Evolutionary conservation across 176 grass and related monocot species (phyloP), one percentile per base, ranked within the genome.

Genomic region (Rhipidocladum racemiflorum): DNA sequence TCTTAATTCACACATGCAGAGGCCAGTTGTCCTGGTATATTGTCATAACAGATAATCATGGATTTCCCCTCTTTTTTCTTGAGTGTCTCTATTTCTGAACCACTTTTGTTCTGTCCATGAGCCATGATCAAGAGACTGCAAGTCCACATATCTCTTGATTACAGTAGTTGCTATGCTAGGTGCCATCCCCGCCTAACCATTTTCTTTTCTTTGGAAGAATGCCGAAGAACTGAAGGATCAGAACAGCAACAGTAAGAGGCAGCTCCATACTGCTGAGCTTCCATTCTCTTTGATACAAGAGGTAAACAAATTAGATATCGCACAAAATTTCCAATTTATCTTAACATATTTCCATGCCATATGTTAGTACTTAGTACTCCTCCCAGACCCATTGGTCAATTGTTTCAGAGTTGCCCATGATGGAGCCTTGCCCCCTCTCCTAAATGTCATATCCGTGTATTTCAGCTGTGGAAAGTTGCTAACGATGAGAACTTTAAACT

Each of bases 261-360:
- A 64, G 43, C 15, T 75, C 10, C 55, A 53, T 59, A 65, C 25
- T 21, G 72, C 44, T 54, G 59, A 85, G 54, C 45, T 82, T 17
- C 84, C 87, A 39, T 85, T 68, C 75, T 90, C 92, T 53, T 83
- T 99, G 42, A 89, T 73, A 53, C 86, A 83, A 76, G 96, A 99
- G 96, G 92, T 95, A 83, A 84, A 54, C 53, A n/a, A 40, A 40
- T 75, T 34, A 57, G 17, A 28, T 23, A 43, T 13, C 39, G 29
- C 36, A 42, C 32, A 76, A 73, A 70, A 20, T 39, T 49, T 56
- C 15, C 15, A n/a, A 40, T 28, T 60, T 46, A 57, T 39, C 36
- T 61, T 10, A 48, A 4, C 18, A 25, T 34, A n/a, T 15, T 34
- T 61, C 7, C 12, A 53, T 43, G 27, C 14, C 46, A 71, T 77